These are phyloP conservation scores for Apostasia shenzhenica DNA, from an alignment of 106 monocot species.

Conservation along the genomic window DNA sequence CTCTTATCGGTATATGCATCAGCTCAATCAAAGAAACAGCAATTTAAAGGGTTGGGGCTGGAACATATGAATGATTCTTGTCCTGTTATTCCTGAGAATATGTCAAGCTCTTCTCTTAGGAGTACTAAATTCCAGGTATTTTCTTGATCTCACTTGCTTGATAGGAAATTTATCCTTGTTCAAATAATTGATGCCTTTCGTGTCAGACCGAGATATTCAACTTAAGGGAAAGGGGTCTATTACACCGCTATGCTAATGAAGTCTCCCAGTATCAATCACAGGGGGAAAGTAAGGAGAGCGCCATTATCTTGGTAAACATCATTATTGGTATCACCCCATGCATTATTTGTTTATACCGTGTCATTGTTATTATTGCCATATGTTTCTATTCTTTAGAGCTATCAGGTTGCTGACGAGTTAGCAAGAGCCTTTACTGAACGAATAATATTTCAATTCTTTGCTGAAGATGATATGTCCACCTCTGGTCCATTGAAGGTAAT, in stretches of 20 bases:
- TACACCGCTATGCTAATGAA: constrained; percentile 48
- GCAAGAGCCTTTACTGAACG: constrained; percentile 82
- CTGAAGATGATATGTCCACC: constrained; percentile 35
- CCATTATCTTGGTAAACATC: constrained; percentile 48
- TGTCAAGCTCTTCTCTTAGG: constrained; percentile 40
- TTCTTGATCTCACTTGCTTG: constrained; percentile 1
- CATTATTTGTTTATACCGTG: not conserved
- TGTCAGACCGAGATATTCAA: constrained; percentile 58
- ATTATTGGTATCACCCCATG: not conserved
- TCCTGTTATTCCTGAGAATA: constrained; percentile 55
- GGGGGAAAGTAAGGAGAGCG: constrained; percentile 62
- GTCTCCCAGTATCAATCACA: constrained; percentile 50
- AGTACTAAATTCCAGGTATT: constrained; percentile 76
- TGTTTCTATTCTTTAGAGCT: constrained; percentile 35
- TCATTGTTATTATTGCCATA: not conserved
- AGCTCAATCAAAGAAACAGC: constrained; percentile 55
- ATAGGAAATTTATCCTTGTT: not conserved
- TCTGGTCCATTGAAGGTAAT: constrained; percentile 66
- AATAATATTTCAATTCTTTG: constrained; percentile 41
- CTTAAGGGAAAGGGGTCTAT: constrained; percentile 74
- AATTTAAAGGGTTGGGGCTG: constrained; percentile 74
- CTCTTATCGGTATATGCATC: constrained; percentile 59
- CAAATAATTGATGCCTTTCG: not conserved
- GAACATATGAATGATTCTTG: constrained; percentile 87
- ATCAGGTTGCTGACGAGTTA: constrained; percentile 77